A percentile compares a stretch with the other conserved stretches of the same genome.
Conservation (phyloP, 148 eudicot species). For the Bassia scoparia region DNA sequence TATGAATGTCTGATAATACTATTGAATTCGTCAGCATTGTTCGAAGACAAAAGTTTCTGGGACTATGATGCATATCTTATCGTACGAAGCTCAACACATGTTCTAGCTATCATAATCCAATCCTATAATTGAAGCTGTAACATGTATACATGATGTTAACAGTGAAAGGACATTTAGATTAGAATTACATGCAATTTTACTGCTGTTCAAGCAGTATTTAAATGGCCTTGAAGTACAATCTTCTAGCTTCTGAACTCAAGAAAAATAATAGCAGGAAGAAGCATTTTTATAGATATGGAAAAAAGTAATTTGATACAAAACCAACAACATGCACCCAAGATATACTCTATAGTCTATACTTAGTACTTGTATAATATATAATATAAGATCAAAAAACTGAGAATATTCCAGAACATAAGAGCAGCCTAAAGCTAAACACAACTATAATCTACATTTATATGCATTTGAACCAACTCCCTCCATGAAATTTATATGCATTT, state of each 20-base stretch:
- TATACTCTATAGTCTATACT: too few species aligned
- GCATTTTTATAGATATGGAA: slow-evolving; percentile 11
- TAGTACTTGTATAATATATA: too few species aligned
- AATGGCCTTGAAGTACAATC: neutral
- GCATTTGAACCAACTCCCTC: too few species aligned
- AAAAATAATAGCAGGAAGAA: neutral
- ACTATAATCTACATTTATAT: too few species aligned
- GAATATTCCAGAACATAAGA: too few species aligned
- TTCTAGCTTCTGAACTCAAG: neutral
- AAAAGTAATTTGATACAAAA: too few species aligned
- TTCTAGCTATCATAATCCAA: neutral
- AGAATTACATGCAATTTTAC: neutral
- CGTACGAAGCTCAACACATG: too few species aligned
- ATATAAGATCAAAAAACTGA: too few species aligned
- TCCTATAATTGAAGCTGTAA: neutral
- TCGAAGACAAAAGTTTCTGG: neutral
- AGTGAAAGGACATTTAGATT: slow-evolving; percentile 6
- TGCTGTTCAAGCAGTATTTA: slow-evolving; percentile 8
- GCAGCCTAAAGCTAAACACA: too few species aligned
- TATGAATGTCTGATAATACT: neutral
- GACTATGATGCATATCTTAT: too few species aligned
- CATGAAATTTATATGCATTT: too few species aligned
- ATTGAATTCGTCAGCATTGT: neutral
- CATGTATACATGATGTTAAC: slow-evolving; percentile 11
- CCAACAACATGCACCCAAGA: too few species aligned